These are phyloP conservation scores for Starmerella floricola DNA, from an alignment of 805 yeast genomes.

Conservation along the genomic window DNA sequence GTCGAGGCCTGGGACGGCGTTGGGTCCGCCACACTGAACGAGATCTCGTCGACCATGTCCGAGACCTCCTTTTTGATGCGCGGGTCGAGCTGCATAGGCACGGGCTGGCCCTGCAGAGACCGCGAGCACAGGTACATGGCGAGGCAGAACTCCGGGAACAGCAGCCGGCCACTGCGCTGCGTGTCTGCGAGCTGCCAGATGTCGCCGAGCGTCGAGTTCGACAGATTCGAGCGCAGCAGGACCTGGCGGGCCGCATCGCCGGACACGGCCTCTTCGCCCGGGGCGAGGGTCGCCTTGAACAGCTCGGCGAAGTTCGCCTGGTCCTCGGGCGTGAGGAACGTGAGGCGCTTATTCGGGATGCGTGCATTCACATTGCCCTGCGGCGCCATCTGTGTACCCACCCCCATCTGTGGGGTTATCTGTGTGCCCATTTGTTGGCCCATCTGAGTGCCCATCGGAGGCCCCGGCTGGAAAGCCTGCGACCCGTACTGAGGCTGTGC, in stretches of 20 bases:
- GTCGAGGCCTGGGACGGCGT: background rate
- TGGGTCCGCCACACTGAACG: slow-evolving; percentile 56
- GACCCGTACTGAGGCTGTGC: too few relatives aligned
- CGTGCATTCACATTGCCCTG: slow-evolving; percentile 27
- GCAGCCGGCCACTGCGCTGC: slow-evolving; percentile 65
- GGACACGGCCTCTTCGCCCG: slow-evolving; percentile 45
- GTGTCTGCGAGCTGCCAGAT: slow-evolving; percentile 91
- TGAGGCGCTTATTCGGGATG: slow-evolving; percentile 46
- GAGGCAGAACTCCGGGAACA: slow-evolving; percentile 90
- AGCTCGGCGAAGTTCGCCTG: slow-evolving; percentile 78
- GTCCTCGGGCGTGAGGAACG: slow-evolving; percentile 74
- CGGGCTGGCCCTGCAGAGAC: slow-evolving; percentile 61
- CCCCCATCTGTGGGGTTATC: slow-evolving; percentile 32
- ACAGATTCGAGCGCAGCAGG: slow-evolving; percentile 64
- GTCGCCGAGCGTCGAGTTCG: slow-evolving; percentile 63
- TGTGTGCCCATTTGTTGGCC: slow-evolving; percentile 23
- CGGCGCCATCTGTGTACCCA: slow-evolving; percentile 27
- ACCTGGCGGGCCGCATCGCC: slow-evolving; percentile 64
- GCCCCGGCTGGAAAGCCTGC: too few relatives aligned
- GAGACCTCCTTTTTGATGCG: slow-evolving; percentile 71
- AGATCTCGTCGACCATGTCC: slow-evolving; percentile 81
- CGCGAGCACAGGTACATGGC: slow-evolving; percentile 78
- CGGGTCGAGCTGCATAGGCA: slow-evolving; percentile 62
- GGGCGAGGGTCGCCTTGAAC: slow-evolving; percentile 59
- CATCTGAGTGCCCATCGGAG: slow-evolving; percentile 13